A percentile compares a stretch with the other conserved stretches of the same genome.
Evolutionary conservation across 2,329 filamentous ascomycete genomes (phyloP).

Genomic region (Hymenoscyphus scutula): DNA sequence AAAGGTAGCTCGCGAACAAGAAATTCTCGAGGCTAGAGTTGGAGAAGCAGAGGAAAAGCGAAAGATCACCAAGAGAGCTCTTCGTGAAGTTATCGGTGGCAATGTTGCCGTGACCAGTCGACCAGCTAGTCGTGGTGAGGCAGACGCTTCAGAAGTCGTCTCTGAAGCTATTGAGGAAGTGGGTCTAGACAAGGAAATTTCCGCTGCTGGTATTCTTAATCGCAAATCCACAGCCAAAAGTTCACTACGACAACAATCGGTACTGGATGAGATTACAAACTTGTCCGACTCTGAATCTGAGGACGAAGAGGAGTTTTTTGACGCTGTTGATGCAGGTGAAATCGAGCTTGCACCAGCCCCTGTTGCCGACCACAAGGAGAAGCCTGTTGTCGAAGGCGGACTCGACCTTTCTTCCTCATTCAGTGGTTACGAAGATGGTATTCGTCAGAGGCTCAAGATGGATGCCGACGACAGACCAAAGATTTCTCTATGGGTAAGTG

Average conservation of each 20-base stretch:
- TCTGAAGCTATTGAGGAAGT: slow-evolving; percentile 38
- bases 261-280: slow-evolving; percentile 67
- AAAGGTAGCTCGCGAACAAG: slow-evolving; percentile 90
- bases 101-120: slow-evolving; percentile 50
- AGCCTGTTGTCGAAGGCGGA: slow-evolving; percentile 46
- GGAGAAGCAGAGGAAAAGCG: slow-evolving; percentile 89
- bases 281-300: slow-evolving; percentile 74
- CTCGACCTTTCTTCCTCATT: slow-evolving; percentile 75
- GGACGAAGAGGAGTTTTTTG: slow-evolving; percentile 92
- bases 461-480: slow-evolving; percentile 91
- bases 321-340: slow-evolving; percentile 90
- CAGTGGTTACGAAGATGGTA: slow-evolving; percentile 86
- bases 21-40: slow-evolving; percentile 81
- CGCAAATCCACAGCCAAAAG: slow-evolving; percentile 44
- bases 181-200: slow-evolving; percentile 39
- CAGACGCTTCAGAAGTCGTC: slow-evolving; percentile 29
- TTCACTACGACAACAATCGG: slow-evolving; percentile 58
- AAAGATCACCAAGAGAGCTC: slow-evolving; percentile 81
- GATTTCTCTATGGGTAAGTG: slow-evolving; percentile 88
- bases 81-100: slow-evolving; percentile 76
- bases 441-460: slow-evolving; percentile 77
- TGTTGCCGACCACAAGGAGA: slow-evolving; percentile 39
- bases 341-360: slow-evolving; percentile 74
- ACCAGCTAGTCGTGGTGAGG: slow-evolving; percentile 28
- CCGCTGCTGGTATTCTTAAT: slow-evolving; percentile 26